Percentiles rank a stretch among this genome's conserved stretches.
These are phyloP conservation scores for Gremmenia infestans DNA, from an alignment of 2,329 filamentous ascomycete genomes.

Conservation along the genomic window DNA sequence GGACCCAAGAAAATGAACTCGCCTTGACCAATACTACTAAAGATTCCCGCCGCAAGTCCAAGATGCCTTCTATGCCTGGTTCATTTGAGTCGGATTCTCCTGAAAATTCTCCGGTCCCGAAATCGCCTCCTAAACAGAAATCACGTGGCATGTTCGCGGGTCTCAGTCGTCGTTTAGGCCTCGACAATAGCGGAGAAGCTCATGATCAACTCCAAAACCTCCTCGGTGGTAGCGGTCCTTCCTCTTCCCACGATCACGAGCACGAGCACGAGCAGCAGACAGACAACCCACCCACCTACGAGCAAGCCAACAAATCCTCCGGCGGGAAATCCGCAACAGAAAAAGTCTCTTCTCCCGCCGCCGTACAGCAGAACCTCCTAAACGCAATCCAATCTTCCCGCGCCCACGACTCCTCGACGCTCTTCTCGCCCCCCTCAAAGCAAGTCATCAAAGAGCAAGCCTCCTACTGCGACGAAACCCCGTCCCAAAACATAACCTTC, in stretches of 20 bases:
- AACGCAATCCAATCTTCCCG: slow-evolving; percentile 76
- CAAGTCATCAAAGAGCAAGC: slow-evolving; percentile 74
- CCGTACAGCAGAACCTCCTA: slow-evolving; percentile 65
- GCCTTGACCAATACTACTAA: slow-evolving; percentile 8
- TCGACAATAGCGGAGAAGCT: slow-evolving; percentile 48
- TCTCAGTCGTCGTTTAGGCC: slow-evolving; percentile 63
- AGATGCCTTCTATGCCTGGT: slow-evolving; percentile 60
- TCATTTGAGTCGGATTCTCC: slow-evolving; percentile 62
- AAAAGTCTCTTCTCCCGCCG: slow-evolving; percentile 54
- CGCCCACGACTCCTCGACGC: slow-evolving; percentile 63
- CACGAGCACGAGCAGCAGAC: slow-evolving; percentile 6
- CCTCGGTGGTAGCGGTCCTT: slow-evolving; percentile 26
- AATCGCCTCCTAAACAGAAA: slow-evolving; percentile 35
- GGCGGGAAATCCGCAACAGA: slow-evolving; percentile 8
- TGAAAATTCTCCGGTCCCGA: slow-evolving; percentile 38
- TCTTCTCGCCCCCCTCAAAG: slow-evolving; percentile 70
- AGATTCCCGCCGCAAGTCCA: slow-evolving; percentile 35
- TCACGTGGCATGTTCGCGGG: slow-evolving; percentile 56
- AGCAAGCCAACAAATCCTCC: slow-evolving; percentile 16
- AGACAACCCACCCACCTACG: slow-evolving; percentile 25
- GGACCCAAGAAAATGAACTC: slow-evolving; percentile 30
- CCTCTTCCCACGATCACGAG: not conserved
- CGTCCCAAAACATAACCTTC: slow-evolving; percentile 67
- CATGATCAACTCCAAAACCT: slow-evolving; percentile 43
- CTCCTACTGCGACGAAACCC: slow-evolving; percentile 78